These are phyloP conservation scores for Ehretia macrophylla DNA, from an alignment of 257 asterid species.

Conservation along the genomic window DNA sequence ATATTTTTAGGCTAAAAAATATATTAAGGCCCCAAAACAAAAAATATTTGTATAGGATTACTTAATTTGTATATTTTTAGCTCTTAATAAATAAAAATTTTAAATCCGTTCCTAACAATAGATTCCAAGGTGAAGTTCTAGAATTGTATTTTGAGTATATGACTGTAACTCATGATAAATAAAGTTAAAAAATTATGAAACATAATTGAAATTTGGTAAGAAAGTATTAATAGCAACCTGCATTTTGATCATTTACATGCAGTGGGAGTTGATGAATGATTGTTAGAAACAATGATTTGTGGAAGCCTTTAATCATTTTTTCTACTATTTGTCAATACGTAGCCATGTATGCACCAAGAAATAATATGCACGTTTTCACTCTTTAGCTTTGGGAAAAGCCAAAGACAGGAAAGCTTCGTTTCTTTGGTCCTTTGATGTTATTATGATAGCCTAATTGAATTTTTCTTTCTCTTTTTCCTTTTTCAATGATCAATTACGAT, in stretches of 20 bases:
- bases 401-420: neutral
- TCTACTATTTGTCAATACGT: constrained; percentile 13
- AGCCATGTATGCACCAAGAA: constrained; percentile 15
- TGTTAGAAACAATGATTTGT: neutral
- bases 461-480: too few relatives aligned
- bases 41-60: too few relatives aligned
- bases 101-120: too few relatives aligned
- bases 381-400: neutral
- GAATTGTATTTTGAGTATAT: neutral
- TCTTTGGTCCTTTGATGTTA: neutral
- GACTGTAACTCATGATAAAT: neutral
- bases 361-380: neutral
- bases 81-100: too few relatives aligned
- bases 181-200: constrained; percentile 18
- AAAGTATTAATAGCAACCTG: neutral
- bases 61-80: too few relatives aligned
- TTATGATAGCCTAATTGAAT: neutral
- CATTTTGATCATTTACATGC: constrained; percentile 1
- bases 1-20: too few relatives aligned
- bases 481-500: too few relatives aligned
- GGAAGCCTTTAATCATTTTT: constrained; percentile 10
- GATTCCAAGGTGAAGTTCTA: constrained; percentile 3
- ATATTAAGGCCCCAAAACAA: too few relatives aligned
- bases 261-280: neutral
- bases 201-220: constrained; percentile 12